Conservation (phyloP, 768 basidiomycete species). For the Mrakia frigida region DNA sequence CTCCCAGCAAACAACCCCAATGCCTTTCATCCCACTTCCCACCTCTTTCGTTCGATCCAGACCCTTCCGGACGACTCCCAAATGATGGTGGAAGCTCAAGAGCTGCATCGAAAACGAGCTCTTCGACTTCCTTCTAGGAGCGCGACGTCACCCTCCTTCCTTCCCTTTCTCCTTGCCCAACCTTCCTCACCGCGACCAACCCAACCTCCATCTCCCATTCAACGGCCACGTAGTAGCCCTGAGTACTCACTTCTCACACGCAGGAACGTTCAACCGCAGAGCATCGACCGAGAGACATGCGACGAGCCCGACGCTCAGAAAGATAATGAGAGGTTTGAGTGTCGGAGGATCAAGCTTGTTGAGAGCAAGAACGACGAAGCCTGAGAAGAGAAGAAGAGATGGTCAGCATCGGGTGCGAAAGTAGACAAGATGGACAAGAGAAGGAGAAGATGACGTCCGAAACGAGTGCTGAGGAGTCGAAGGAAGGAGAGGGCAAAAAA, state of each 20-base stretch:
- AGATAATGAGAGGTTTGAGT: constrained; percentile 54
- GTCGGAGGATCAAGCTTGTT: constrained; percentile 52
- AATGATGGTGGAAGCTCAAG: too few relatives aligned
- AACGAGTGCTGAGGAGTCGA: not conserved
- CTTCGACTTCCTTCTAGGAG: too few relatives aligned
- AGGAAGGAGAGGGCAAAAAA: not conserved
- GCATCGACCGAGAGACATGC: constrained; percentile 69
- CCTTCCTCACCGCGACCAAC: constrained; percentile 68
- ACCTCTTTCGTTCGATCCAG: not conserved
- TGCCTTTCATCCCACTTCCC: not conserved
- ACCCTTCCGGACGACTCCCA: too few relatives aligned
- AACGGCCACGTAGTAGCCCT: not conserved
- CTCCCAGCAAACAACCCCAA: not conserved
- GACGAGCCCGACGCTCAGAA: constrained; percentile 61
- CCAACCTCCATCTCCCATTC: constrained; percentile 83
- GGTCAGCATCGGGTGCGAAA: not conserved
- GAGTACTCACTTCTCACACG: constrained; percentile 50
- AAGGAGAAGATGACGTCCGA: not conserved
- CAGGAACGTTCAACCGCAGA: constrained; percentile 61
- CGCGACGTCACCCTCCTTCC: too few relatives aligned
- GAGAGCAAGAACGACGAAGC: constrained; percentile 53
- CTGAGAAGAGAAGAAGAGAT: not conserved
- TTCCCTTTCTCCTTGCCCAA: not conserved
- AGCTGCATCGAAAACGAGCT: too few relatives aligned
- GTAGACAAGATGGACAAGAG: too few relatives aligned